Conservation (phyloP, 2,329 filamentous ascomycete genomes). For the Neonectria ditissima region DNA sequence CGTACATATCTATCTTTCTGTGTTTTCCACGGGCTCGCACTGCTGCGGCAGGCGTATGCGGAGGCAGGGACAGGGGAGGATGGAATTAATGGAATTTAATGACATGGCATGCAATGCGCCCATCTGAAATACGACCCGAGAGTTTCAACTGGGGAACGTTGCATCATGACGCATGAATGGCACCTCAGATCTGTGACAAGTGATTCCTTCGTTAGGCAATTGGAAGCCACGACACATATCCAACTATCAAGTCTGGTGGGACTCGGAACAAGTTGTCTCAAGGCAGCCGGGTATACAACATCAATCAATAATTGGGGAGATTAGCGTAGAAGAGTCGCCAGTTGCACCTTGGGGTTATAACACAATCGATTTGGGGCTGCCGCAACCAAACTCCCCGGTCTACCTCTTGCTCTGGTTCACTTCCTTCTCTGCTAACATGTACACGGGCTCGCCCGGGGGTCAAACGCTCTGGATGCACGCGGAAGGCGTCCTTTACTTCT, state of each 20-base stretch:
- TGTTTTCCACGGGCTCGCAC: slow-evolving; percentile 19
- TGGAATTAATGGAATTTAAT: slow-evolving; percentile 20
- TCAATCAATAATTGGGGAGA: slow-evolving; percentile 38
- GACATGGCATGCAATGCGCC: slow-evolving; percentile 20
- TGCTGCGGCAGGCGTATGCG: slow-evolving; percentile 19
- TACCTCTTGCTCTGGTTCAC: slow-evolving; percentile 45
- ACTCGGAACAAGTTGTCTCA: slow-evolving; percentile 4
- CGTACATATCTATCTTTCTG: slow-evolving; percentile 15
- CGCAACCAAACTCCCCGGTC: slow-evolving; percentile 47
- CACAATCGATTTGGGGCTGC: slow-evolving; percentile 49
- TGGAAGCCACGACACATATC: neutral
- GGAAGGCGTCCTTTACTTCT: slow-evolving; percentile 54
- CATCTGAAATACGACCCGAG: slow-evolving; percentile 1
- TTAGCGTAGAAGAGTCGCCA: slow-evolving; percentile 40
- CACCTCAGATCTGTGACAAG: neutral
- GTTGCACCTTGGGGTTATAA: slow-evolving; percentile 45
- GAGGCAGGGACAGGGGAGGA: slow-evolving; percentile 23
- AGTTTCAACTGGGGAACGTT: neutral
- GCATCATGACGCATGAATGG: slow-evolving; percentile 8
- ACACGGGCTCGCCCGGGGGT: slow-evolving; percentile 47
- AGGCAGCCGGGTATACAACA: slow-evolving; percentile 33
- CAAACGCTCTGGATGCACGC: slow-evolving; percentile 32
- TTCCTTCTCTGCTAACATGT: slow-evolving; percentile 52
- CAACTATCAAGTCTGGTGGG: neutral
- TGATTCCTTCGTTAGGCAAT: neutral